These are phyloP conservation scores for Leucosporidium creatinivorum DNA, from an alignment of 768 basidiomycete genomes.

Conservation along the genomic window DNA sequence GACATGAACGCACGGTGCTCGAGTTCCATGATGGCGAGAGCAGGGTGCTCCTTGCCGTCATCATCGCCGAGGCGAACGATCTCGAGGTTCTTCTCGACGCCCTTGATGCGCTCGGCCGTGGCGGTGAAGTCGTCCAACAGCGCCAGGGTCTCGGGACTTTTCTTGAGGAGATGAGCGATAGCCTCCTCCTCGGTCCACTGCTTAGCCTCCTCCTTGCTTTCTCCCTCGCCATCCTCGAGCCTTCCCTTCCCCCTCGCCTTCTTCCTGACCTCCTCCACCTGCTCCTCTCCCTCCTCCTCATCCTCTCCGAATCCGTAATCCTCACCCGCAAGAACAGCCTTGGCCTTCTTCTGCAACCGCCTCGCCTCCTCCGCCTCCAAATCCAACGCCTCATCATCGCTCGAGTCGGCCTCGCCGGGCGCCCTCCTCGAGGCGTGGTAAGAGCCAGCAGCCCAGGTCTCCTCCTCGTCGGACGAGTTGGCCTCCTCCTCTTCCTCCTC, in stretches of 20 bases:
- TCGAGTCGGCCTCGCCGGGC: slow-evolving; percentile 29
- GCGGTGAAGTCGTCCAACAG: slow-evolving; percentile 35
- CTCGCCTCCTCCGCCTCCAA: slow-evolving; percentile 35
- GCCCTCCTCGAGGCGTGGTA: slow-evolving; percentile 29
- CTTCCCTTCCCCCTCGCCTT: not conserved
- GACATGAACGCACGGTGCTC: slow-evolving; percentile 67
- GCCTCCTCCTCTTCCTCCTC: not conserved
- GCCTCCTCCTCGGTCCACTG: slow-evolving; percentile 26
- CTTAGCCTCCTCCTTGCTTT: slow-evolving; percentile 2
- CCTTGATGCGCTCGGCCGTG: slow-evolving; percentile 21
- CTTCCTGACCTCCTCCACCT: not conserved
- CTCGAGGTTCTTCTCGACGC: slow-evolving; percentile 25
- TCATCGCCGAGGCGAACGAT: slow-evolving; percentile 39
- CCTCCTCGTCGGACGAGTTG: slow-evolving; percentile 15
- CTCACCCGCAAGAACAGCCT: slow-evolving; percentile 10
- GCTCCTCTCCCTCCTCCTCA: slow-evolving; percentile 4
- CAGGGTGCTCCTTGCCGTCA: slow-evolving; percentile 54
- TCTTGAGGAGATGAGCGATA: slow-evolving; percentile 33
- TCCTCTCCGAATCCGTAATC: slow-evolving; percentile 28
- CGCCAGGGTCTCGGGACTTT: slow-evolving; percentile 34
- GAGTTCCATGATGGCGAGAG: slow-evolving; percentile 66
- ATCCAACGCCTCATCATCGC: slow-evolving; percentile 33
- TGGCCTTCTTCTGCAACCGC: slow-evolving; percentile 30
- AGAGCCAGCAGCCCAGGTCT: slow-evolving; percentile 26
- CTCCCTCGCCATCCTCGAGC: not conserved